Evolutionary conservation across 2,329 filamentous ascomycete genomes (phyloP).

Genomic region (Diplodia seriata): DNA sequence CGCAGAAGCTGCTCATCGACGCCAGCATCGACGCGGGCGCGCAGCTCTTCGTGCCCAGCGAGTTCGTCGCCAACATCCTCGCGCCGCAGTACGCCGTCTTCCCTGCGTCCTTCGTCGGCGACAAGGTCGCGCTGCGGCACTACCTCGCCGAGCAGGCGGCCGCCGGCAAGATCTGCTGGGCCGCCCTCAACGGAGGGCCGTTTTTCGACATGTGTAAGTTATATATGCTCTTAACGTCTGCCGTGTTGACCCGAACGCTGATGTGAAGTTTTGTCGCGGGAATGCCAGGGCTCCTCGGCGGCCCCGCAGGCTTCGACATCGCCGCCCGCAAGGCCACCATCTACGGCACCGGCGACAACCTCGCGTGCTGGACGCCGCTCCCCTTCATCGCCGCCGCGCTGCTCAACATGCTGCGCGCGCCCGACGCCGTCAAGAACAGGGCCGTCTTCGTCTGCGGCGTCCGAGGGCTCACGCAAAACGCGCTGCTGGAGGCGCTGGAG

Average conservation of each 20-base stretch:
- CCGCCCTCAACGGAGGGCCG: constrained; percentile 45
- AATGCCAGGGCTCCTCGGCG: constrained; percentile 50
- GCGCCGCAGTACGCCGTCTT: constrained; percentile 40
- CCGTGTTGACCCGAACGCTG: too few species aligned
- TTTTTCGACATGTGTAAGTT: constrained; percentile 50
- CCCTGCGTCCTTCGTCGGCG: constrained; percentile 41
- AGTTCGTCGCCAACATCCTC: constrained; percentile 42
- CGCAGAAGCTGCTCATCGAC: constrained; percentile 43
- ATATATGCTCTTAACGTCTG: too few species aligned
- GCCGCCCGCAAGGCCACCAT: constrained; percentile 42
- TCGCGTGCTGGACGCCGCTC: constrained; percentile 44
- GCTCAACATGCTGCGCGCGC: constrained; percentile 43
- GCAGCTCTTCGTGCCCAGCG: constrained; percentile 50
- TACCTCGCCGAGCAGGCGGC: constrained; percentile 39
- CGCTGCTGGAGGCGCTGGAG: constrained; percentile 41
- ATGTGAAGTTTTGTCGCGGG: too few species aligned
- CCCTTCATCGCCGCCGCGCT: constrained; percentile 40
- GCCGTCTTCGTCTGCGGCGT: constrained; percentile 43
- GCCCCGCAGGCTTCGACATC: constrained; percentile 46
- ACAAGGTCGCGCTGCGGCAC: constrained; percentile 40
- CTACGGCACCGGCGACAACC: constrained; percentile 44
- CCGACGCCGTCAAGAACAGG: constrained; percentile 38
- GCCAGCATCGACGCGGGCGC: constrained; percentile 51
- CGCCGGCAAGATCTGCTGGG: constrained; percentile 41
- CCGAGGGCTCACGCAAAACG: constrained; percentile 40